Evolutionary conservation across 768 basidiomycete species (phyloP).

Genomic region (Trametes cingulata): DNA sequence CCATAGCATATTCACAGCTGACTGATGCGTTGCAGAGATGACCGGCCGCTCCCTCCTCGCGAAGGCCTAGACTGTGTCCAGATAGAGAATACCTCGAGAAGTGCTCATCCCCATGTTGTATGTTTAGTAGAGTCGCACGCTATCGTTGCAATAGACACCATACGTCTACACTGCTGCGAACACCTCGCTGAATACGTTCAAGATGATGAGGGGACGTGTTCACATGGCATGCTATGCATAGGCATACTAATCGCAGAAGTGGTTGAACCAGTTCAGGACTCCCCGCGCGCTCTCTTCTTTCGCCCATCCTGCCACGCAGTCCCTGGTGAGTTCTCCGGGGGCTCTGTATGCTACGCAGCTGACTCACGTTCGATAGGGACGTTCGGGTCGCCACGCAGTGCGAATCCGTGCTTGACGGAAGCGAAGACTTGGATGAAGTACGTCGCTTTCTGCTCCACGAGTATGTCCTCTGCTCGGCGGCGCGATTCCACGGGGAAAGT

Average conservation of each 20-base stretch:
- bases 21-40: conserved; percentile 28
- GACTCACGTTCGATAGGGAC: conserved; percentile 6
- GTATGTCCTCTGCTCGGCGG: conserved; percentile 55
- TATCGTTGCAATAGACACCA: background rate
- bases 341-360: background rate
- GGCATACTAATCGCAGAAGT: background rate
- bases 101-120: conserved; percentile 5
- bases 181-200: background rate
- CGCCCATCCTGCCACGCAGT: conserved; percentile 16
- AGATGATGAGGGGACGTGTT: no score
- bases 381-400: conserved; percentile 9
- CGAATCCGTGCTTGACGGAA: conserved; percentile 39
- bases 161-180: background rate
- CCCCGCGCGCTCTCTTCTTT: conserved; percentile 24
- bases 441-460: conserved; percentile 48
- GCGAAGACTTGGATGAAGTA: conserved; percentile 64
- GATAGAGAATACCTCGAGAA: conserved; percentile 14
- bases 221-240: no score
- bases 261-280: conserved; percentile 23
- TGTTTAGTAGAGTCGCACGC: conserved; percentile 3
- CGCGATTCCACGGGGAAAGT: conserved; percentile 56
- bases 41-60: conserved; percentile 33
- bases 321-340: background rate
- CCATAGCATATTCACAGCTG: background rate
- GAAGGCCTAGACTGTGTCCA: conserved; percentile 16